Conservation (phyloP, 129 eudicot species). For the Oenanthe sinensis region DNA sequence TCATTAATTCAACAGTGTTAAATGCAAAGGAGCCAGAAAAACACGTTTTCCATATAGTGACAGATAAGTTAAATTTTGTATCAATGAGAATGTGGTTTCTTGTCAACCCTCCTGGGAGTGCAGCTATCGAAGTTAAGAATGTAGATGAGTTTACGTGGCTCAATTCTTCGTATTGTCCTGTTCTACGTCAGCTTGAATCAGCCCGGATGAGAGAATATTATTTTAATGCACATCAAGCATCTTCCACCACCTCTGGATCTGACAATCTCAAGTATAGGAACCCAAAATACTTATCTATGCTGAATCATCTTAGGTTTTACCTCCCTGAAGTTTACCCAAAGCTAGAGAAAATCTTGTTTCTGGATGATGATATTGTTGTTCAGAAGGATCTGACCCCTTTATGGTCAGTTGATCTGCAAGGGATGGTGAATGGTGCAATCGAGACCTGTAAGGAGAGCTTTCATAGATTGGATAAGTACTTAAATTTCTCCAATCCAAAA, state of each 20-base stretch:
- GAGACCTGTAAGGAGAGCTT: slow-evolving; percentile 99
- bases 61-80: slow-evolving; percentile 87
- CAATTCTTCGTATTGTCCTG: slow-evolving; percentile 85
- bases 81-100: slow-evolving; percentile 99
- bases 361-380: slow-evolving; percentile 97
- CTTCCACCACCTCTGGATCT: slow-evolving; percentile 52
- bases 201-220: slow-evolving; percentile 84
- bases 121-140: slow-evolving; percentile 67
- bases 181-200: slow-evolving; percentile 92
- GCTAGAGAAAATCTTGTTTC: slow-evolving; percentile 76
- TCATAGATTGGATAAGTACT: slow-evolving; percentile 88
- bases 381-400: slow-evolving; percentile 90
- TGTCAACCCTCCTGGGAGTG: slow-evolving; percentile 62
- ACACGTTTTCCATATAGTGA: slow-evolving; percentile 95
- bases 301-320: slow-evolving; percentile 90
- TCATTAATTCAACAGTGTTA: slow-evolving; percentile 79
- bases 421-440: slow-evolving; percentile 99
- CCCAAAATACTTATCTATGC: slow-evolving; percentile 90
- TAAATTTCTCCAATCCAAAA: slow-evolving; percentile 87
- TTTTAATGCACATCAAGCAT: slow-evolving; percentile 80
- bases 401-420: slow-evolving; percentile 80
- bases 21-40: slow-evolving; percentile 86
- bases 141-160: slow-evolving; percentile 91
- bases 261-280: slow-evolving; percentile 95
- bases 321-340: slow-evolving; percentile 97